A percentile compares a stretch with the other conserved stretches of the same genome.
These are phyloP conservation scores for Diophrys sp. DNA, from an alignment of 73 alveolate genomes.

Conservation along the genomic window DNA sequence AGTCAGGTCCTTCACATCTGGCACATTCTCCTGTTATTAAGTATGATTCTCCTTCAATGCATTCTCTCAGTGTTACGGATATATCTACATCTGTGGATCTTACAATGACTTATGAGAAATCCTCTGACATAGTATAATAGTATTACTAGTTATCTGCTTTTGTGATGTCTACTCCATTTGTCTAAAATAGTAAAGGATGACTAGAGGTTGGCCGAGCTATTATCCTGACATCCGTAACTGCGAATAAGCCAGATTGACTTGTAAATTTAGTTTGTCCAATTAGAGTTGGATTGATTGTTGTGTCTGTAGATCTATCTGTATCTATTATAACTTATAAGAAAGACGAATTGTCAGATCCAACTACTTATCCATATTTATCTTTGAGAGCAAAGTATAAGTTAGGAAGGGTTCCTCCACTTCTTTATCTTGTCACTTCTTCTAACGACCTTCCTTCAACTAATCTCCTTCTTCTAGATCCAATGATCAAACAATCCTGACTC, in stretches of 20 bases:
- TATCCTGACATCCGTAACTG: not conserved
- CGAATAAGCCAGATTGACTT: not conserved
- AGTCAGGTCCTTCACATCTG: conserved; percentile 12
- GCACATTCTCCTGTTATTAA: conserved; percentile 29
- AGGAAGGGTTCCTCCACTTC: not conserved
- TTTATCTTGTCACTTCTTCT: too few species aligned
- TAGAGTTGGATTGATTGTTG: not conserved
- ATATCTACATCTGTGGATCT: too few species aligned
- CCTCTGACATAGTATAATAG: not conserved
- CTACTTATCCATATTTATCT: not conserved
- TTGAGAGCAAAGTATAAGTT: not conserved
- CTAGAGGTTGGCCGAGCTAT: not conserved
- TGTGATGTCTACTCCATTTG: not conserved
- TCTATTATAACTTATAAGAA: not conserved
- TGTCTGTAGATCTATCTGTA: not conserved
- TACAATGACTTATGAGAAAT: too few species aligned
- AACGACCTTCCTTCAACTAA: too few species aligned
- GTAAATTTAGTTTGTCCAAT: not conserved
- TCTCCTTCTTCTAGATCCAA: not conserved
- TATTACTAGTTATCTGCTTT: not conserved
- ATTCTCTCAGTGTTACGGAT: not conserved
- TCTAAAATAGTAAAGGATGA: not conserved
- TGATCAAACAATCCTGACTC: not conserved
- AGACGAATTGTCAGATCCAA: not conserved
- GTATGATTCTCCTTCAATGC: conserved; percentile 38